Conservation (phyloP, 108 stramenopile genomes). For the Hondaea fermentalgiana region DNA sequence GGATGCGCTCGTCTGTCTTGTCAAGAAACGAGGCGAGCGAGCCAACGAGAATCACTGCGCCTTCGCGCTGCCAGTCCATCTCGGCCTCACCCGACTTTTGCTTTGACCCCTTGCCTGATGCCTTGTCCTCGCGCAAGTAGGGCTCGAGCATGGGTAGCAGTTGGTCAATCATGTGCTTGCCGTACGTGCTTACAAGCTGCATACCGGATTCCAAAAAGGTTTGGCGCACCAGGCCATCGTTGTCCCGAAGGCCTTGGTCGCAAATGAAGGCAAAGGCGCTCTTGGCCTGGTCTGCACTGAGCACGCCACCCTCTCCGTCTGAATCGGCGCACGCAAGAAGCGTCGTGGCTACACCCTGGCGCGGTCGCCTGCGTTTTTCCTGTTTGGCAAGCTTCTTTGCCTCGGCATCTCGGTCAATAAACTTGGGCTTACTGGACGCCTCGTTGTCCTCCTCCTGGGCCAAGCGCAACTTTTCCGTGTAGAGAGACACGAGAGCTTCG, state of each 20-base stretch:
- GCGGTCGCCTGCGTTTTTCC: not conserved
- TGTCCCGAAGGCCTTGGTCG: not conserved
- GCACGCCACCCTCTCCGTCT: slow-evolving; percentile 1
- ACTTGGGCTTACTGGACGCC: not conserved
- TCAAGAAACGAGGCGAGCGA: slow-evolving; percentile 41
- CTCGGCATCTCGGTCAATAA: not conserved
- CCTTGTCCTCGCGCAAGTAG: not conserved
- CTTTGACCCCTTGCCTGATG: not conserved
- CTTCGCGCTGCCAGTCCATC: slow-evolving; percentile 21
- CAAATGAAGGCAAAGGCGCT: not conserved
- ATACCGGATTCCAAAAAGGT: slow-evolving; percentile 1
- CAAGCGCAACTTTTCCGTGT: not conserved
- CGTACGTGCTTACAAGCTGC: not conserved
- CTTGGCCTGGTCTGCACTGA: not conserved
- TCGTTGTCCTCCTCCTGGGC: not conserved
- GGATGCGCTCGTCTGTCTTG: slow-evolving; percentile 31
- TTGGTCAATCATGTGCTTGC: slow-evolving; percentile 1
- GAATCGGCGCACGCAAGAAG: not conserved
- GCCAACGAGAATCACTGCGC: slow-evolving; percentile 48
- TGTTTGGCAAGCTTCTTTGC: not conserved
- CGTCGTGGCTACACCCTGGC: not conserved
- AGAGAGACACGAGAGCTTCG: not conserved
- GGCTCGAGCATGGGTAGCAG: not conserved
- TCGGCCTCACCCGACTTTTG: not conserved
- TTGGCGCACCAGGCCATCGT: not conserved